These are phyloP conservation scores for Talaromyces rugulosus DNA, from an alignment of 2,329 filamentous ascomycete genomes.

Conservation along the genomic window DNA sequence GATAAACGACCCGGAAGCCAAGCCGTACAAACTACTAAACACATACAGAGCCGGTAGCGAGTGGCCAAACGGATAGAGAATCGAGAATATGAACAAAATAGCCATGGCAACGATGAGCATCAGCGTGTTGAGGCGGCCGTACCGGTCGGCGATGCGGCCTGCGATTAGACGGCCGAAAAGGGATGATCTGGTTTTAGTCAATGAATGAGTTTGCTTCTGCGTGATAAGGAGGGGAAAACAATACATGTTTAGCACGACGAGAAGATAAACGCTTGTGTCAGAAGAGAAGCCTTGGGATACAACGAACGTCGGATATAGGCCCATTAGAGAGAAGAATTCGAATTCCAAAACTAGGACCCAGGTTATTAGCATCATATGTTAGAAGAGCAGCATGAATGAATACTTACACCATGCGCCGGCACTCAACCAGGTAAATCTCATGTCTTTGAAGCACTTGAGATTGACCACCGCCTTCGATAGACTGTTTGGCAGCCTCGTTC, in stretches of 20 bases:
- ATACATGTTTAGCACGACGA: slow-evolving; percentile 39
- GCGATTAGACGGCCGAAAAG: slow-evolving; percentile 43
- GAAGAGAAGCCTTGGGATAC: slow-evolving; percentile 24
- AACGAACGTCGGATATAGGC: slow-evolving; percentile 41
- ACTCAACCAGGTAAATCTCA: slow-evolving; percentile 42
- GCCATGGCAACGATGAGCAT: slow-evolving; percentile 32
- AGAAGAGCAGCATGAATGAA: neutral
- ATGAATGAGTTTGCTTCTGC: neutral
- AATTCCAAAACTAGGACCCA: slow-evolving; percentile 24
- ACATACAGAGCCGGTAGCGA: slow-evolving; percentile 36
- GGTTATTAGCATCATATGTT: neutral
- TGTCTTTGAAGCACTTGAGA: slow-evolving; percentile 40
- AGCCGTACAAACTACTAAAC: slow-evolving; percentile 44
- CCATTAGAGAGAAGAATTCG: slow-evolving; percentile 36
- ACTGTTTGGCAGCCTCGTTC: slow-evolving; percentile 32
- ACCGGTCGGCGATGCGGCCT: slow-evolving; percentile 40
- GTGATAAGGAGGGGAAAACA: neutral
- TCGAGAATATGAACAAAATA: slow-evolving; percentile 36
- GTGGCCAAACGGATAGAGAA: slow-evolving; percentile 45
- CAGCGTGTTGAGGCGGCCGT: slow-evolving; percentile 47
- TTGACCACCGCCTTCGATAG: slow-evolving; percentile 33
- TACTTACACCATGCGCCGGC: slow-evolving; percentile 41
- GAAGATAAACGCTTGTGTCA: slow-evolving; percentile 33
- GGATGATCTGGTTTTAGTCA: slow-evolving; percentile 25
- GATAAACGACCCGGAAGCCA: slow-evolving; percentile 46